phyloP scores from a whole-genome alignment of 495 filamentous ascomycete genomes.

The Tuber brumale region DNA sequence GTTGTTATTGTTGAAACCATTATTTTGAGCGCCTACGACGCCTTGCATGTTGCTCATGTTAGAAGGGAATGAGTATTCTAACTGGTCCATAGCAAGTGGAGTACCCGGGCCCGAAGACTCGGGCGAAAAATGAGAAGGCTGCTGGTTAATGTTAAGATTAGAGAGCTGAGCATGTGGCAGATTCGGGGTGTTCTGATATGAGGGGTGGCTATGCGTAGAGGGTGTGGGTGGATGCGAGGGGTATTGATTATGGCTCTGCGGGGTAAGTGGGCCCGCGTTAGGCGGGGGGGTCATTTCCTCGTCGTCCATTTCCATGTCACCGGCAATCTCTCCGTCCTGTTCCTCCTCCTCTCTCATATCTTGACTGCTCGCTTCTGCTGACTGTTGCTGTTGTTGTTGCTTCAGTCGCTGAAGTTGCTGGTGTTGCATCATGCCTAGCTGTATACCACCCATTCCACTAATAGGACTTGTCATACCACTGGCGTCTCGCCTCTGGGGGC shows the following conservation, averaged over 20 bases:
- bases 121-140: conserved; percentile 61
- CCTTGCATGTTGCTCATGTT: conserved; percentile 44
- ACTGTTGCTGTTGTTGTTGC: conserved; percentile 22
- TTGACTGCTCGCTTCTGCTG: conserved; percentile 13
- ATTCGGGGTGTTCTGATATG: conserved; percentile 85
- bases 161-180: conserved; percentile 98
- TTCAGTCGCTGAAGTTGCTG: conserved; percentile 47
- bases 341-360: conserved; percentile 34
- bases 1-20: conserved; percentile 28
- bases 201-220: conserved; percentile 56
- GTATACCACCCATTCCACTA: conserved; percentile 46
- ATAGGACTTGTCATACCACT: conserved; percentile 47
- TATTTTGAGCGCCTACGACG: conserved; percentile 44
- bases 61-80: conserved; percentile 40
- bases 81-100: conserved; percentile 54
- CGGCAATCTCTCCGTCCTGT: conserved; percentile 44
- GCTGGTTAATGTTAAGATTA: conserved; percentile 57
- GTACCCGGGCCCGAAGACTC: conserved; percentile 71
- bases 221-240: conserved; percentile 83
- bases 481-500: conserved; percentile 45
- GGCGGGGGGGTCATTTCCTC: conserved; percentile 55
- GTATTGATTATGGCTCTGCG: conserved; percentile 58
- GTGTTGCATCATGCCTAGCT: conserved; percentile 45
- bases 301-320: conserved; percentile 95
- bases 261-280: conserved; percentile 51